phyloP scores from a whole-genome alignment of 164 flowering plant species.

The Warburgia ugandensis region DNA sequence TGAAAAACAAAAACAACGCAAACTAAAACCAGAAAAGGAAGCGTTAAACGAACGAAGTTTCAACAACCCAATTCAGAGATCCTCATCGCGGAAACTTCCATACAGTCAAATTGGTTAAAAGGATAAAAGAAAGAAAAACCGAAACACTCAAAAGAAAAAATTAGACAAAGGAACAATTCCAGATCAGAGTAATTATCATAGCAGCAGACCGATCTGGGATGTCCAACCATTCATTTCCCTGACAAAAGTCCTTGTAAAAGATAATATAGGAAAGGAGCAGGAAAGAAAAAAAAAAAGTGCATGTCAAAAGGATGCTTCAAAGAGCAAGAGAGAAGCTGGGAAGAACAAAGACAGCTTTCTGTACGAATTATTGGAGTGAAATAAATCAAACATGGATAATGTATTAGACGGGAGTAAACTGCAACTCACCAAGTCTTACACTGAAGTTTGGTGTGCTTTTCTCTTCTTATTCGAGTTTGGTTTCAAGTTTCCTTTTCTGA shows the following conservation, averaged over 20 bases:
- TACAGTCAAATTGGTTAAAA: slow-evolving; percentile 9
- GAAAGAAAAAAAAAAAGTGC: slow-evolving; percentile 7
- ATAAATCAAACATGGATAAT: slow-evolving; percentile 5
- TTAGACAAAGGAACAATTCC: not conserved
- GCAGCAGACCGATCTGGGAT: slow-evolving; percentile 29
- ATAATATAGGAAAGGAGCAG: slow-evolving; percentile 13
- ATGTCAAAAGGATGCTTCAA: slow-evolving; percentile 12
- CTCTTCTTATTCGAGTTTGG: not conserved
- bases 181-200: not conserved
- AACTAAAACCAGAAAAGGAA: not conserved
- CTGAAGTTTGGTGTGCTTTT: slow-evolving; percentile 2
- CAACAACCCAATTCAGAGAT: slow-evolving; percentile 16
- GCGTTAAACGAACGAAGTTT: not conserved
- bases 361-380: slow-evolving; percentile 7
- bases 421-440: slow-evolving; percentile 1
- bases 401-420: not conserved
- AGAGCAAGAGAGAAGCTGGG: not conserved
- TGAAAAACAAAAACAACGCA: slow-evolving; percentile 8
- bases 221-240: slow-evolving; percentile 52
- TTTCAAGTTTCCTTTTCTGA: not conserved
- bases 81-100: slow-evolving; percentile 6
- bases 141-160: not conserved
- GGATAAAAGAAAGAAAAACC: slow-evolving; percentile 5
- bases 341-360: not conserved
- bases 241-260: slow-evolving; percentile 47